phyloP scores from a whole-genome alignment of 768 basidiomycete species.

The Pleurotus pulmonarius region DNA sequence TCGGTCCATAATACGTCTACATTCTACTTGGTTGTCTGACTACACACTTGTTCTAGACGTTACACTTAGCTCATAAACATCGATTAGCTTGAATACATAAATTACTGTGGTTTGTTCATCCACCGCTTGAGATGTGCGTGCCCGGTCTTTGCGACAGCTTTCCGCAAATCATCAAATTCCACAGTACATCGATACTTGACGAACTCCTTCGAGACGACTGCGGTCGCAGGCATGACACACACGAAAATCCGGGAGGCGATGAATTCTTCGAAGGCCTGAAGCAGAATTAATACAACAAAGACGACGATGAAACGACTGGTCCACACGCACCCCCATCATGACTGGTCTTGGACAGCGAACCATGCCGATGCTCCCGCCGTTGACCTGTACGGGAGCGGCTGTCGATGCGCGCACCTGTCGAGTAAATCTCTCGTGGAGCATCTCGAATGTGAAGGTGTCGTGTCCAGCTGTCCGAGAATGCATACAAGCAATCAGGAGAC shows the following conservation, averaged over 20 bases:
- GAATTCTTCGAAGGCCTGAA: slow-evolving; percentile 76
- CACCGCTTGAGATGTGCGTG: slow-evolving; percentile 77
- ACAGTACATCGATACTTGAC: slow-evolving; percentile 68
- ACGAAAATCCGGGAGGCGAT: slow-evolving; percentile 54
- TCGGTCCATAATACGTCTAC: too few species aligned
- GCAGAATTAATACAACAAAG: not conserved
- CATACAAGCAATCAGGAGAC: slow-evolving; percentile 80
- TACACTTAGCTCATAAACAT: too few species aligned
- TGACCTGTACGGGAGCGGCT: slow-evolving; percentile 71
- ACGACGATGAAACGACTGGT: too few species aligned
- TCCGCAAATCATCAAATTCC: slow-evolving; percentile 62
- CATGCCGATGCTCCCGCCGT: slow-evolving; percentile 76
- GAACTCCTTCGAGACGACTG: slow-evolving; percentile 62
- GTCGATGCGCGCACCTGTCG: slow-evolving; percentile 69
- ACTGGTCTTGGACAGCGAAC: slow-evolving; percentile 60
- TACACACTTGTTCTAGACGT: too few species aligned
- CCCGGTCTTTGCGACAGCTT: slow-evolving; percentile 58
- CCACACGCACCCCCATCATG: slow-evolving; percentile 55
- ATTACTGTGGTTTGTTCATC: slow-evolving; percentile 56
- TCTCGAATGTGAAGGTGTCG: slow-evolving; percentile 83
- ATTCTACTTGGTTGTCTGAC: too few species aligned
- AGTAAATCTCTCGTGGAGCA: slow-evolving; percentile 78
- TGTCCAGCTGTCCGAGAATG: slow-evolving; percentile 78
- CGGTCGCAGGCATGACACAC: slow-evolving; percentile 41
- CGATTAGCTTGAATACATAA: too few species aligned